Evolutionary conservation across 2,329 filamentous ascomycete genomes (phyloP).

Genomic region (Arthrinium phaeospermum): DNA sequence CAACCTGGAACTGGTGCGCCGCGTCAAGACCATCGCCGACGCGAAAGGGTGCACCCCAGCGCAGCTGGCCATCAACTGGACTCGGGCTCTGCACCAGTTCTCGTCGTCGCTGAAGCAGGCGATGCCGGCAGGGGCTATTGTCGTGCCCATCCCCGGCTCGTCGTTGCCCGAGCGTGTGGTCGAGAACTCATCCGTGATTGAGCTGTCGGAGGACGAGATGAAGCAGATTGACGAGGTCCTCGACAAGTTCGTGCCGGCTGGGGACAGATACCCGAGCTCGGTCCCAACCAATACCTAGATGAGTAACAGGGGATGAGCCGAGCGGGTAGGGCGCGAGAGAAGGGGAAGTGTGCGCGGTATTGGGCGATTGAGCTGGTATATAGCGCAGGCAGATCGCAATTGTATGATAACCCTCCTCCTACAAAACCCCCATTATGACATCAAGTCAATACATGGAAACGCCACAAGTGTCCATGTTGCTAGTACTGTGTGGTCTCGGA

Average conservation of each 20-base stretch:
- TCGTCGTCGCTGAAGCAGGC: not conserved
- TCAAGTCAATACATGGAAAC: not conserved
- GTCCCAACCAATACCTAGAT: slow-evolving; percentile 3
- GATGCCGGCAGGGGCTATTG: not conserved
- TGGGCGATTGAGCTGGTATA: not conserved
- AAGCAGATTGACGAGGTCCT: not conserved
- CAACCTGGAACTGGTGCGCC: not conserved
- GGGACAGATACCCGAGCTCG: not conserved
- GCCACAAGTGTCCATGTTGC: not conserved
- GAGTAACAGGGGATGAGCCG: not conserved
- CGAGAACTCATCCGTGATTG: not conserved
- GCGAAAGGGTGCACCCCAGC: not conserved
- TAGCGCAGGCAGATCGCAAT: not conserved
- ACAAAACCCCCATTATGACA: not conserved
- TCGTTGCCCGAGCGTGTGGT: not conserved
- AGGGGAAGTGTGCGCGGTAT: not conserved
- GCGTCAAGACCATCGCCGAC: not conserved
- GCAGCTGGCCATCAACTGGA: slow-evolving; percentile 14
- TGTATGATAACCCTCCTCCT: not conserved
- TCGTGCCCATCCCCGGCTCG: slow-evolving; percentile 7
- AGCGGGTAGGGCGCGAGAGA: not conserved
- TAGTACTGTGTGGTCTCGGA: not conserved
- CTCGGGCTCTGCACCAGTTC: not conserved
- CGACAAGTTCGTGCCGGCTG: not conserved
- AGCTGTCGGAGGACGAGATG: slow-evolving; percentile 1